Evolutionary conservation across 805 yeast genomes (phyloP), one percentile per base, ranked within the genome.

Genomic region (Lipomyces kockii): DNA sequence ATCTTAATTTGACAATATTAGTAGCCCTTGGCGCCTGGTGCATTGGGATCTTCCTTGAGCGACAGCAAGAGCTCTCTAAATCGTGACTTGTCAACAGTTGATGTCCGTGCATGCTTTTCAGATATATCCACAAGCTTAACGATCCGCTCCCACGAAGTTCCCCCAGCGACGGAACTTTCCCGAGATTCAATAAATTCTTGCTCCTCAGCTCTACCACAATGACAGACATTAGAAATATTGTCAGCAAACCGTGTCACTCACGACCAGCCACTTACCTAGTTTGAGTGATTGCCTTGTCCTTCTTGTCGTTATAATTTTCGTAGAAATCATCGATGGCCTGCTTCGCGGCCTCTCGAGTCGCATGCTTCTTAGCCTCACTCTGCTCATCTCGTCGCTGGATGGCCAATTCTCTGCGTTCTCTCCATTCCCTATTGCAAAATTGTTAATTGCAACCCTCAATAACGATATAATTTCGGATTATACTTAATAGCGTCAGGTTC

Each of bases 261-360:
- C 9, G 27, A 20, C n/a, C 29, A 17, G 27, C 22, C 8, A 54
- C 65, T 17, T 22, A 69, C 72, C 83, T 82, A 12, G 90, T 88
- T 66, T 84, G 83, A 68, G 85, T 87, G 64, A 88, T 80, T 61
- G 87, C 85, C 71, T 84, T 84, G 62, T 91, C 94, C 78, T 87
- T 89, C 81, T 93, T 93, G 76, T 84, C 82, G 80, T 91, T 92
- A 83, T 94, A 94, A 76, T 88, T 89, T 74, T 91, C 97, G 79
- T 94, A 94, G 78, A 94, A 94, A 71, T 90, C 97, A 77, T 94
- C 97, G 75, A 92, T 86, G 63, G 92, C 88, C 77, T 87, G 87
- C 75, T 86, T 86, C 9, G 98, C 98, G 70, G 89, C 88, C 61
- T 86, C 84, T 64, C 89, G 85, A 66, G 92, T 83, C 68, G 87